These are phyloP conservation scores for Penicillium polonicum DNA, from an alignment of 2,329 filamentous ascomycete species.

Conservation along the genomic window DNA sequence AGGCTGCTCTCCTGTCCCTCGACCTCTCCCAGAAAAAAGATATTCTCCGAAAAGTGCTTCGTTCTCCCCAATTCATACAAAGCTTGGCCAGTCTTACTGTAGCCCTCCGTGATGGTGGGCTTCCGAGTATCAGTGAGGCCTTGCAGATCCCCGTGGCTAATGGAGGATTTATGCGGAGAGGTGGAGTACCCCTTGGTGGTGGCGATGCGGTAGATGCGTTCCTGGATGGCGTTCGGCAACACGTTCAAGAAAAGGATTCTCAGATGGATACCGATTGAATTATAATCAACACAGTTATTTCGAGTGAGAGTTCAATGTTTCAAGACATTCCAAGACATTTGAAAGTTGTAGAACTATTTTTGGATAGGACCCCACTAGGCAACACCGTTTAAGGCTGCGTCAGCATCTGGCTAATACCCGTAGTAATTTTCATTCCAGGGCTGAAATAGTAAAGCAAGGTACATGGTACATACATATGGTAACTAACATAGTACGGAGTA, in stretches of 20 bases:
- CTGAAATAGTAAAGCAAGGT: neutral
- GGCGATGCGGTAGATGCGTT: slow-evolving; percentile 89
- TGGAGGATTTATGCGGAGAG: slow-evolving; percentile 75
- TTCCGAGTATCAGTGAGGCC: slow-evolving; percentile 86
- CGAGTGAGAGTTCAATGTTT: neutral
- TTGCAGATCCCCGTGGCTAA: slow-evolving; percentile 77
- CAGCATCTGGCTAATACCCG: neutral
- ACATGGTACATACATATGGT: neutral
- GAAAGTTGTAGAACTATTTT: slow-evolving; percentile 18
- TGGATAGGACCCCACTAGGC: slow-evolving; percentile 21
- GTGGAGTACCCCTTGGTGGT: slow-evolving; percentile 80
- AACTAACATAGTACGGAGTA: too few species aligned
- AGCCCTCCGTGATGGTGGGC: slow-evolving; percentile 82
- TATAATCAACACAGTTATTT: neutral
- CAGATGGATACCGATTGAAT: slow-evolving; percentile 47
- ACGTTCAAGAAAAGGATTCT: slow-evolving; percentile 59
- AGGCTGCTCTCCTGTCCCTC: slow-evolving; percentile 72
- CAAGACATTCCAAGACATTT: neutral
- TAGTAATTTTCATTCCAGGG: neutral
- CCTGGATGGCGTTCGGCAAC: slow-evolving; percentile 80
- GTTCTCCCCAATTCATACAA: slow-evolving; percentile 88
- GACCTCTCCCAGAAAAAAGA: slow-evolving; percentile 73
- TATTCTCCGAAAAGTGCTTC: slow-evolving; percentile 76
- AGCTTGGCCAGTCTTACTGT: slow-evolving; percentile 80
- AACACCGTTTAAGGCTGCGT: slow-evolving; percentile 20